Base-by-base conservation (phyloP, 441 rosid species). In the Populus hybrid region DNA sequence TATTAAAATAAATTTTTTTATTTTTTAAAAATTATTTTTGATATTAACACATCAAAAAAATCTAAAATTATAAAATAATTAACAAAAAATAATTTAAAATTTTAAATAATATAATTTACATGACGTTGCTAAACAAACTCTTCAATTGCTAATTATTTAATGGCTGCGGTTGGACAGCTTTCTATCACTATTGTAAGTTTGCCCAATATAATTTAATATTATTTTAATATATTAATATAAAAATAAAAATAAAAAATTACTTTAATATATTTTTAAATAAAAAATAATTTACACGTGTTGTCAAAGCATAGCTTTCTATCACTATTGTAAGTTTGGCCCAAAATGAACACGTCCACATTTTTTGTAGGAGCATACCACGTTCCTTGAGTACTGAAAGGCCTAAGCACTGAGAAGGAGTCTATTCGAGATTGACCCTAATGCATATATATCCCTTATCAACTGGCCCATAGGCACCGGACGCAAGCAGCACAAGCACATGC, bases 401-500 rank as follows among this genome's bases (percentile, higher is more conserved):
- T 72, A 23, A 18, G 76, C 73, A 61, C 21, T 26, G 65, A 36
- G 50, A 57, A 23, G 73, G 76, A 50, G 86, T 80, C 85, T 61
- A 80, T 77, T 82, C 84, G 11, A 72, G 16, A 36, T 20, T 42
- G 86, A 73, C 80, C 79, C 78, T 69, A 65, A 70, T 14, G 20
- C 57, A 35, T 82, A 84, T 65, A 79, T 73, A 73, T 85, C 85
- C 82, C 85, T 80, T 72, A 79, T 78, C 67, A 70, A 0, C 46
- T 50, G 77, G 7, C 50, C 70, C 75, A 64, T 83, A 76, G 65
- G 38, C 80, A 81, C 67, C 50, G 34, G 72, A 61, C 30, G 72
- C 86, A 81, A 79, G 20, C 57, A 50, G 18, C 89, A 83, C 67
- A 30, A 81, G 81, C 89, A 87, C 86, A 78, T 84, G 87, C 85